Evolutionary conservation across 805 yeast species (phyloP).

Genomic region (Candida easanensis): DNA sequence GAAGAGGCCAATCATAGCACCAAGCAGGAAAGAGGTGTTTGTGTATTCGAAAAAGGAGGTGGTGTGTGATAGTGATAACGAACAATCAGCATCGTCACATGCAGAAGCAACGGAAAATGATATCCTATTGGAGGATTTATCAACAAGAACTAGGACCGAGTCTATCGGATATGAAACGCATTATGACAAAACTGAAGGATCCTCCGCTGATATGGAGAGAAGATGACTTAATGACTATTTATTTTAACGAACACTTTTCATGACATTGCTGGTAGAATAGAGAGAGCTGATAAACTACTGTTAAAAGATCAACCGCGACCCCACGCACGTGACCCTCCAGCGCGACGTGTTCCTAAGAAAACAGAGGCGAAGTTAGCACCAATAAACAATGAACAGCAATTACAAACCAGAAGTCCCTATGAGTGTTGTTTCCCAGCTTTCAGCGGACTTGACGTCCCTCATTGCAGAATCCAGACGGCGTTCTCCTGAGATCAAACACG

Average conservation of each 20-base stretch:
- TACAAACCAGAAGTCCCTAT: too few relatives aligned
- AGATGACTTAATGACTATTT: too few relatives aligned
- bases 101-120: not conserved
- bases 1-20: conserved; percentile 27
- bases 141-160: too few relatives aligned
- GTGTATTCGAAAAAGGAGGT: conserved; percentile 42
- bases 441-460: conserved; percentile 56
- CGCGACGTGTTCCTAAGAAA: not conserved
- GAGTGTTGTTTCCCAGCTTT: conserved; percentile 48
- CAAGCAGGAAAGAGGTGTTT: conserved; percentile 35
- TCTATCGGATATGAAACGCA: too few relatives aligned
- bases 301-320: too few relatives aligned
- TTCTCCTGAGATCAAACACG: conserved; percentile 63
- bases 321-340: too few relatives aligned
- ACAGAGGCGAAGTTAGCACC: not conserved
- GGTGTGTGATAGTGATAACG: conserved; percentile 35
- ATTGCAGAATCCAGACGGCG: conserved; percentile 70
- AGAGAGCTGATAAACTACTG: too few relatives aligned
- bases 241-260: too few relatives aligned
- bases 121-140: not conserved
- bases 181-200: too few relatives aligned
- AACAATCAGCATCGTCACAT: conserved; percentile 6
- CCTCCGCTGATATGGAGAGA: too few relatives aligned
- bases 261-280: too few relatives aligned
- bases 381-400: too few relatives aligned